phyloP scores from a whole-genome alignment of 768 basidiomycete genomes.

The Lactifluus subvellereus region DNA sequence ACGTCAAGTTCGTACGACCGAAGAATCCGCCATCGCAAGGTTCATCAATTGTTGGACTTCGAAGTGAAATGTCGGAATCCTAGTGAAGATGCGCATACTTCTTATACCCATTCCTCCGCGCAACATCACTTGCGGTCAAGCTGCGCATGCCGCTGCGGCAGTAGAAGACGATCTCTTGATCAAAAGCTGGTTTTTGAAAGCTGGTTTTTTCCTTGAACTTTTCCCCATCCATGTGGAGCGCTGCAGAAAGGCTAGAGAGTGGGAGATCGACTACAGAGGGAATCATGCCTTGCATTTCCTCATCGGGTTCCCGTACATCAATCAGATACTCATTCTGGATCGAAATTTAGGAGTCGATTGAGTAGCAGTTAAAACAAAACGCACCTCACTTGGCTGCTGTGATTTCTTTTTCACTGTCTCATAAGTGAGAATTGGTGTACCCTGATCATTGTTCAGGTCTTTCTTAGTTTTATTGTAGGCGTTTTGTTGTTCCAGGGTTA shows the following conservation, averaged over 20 bases:
- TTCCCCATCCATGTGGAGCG: slow-evolving; percentile 32
- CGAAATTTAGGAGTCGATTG: slow-evolving; percentile 10
- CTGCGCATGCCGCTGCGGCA: slow-evolving; percentile 48
- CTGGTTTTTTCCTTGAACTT: slow-evolving; percentile 32
- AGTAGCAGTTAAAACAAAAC: slow-evolving; percentile 22
- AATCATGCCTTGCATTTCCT: slow-evolving; percentile 44
- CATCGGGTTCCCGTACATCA: slow-evolving; percentile 72
- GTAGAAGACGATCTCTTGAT: slow-evolving; percentile 43
- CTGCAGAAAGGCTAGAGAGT: slow-evolving; percentile 37
- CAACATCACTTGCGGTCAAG: slow-evolving; percentile 39
- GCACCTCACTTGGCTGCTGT: slow-evolving; percentile 62
- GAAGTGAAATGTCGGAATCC: background rate
- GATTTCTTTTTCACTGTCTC: slow-evolving; percentile 79
- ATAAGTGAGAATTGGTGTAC: slow-evolving; percentile 63
- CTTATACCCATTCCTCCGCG: slow-evolving; percentile 38
- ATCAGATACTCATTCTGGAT: slow-evolving; percentile 63
- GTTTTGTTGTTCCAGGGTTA: slow-evolving; percentile 30
- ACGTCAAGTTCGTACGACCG: background rate
- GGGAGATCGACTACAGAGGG: slow-evolving; percentile 47
- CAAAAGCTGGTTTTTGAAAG: slow-evolving; percentile 35
- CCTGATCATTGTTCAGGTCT: slow-evolving; percentile 64
- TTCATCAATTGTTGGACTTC: slow-evolving; percentile 12
- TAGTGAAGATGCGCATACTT: slow-evolving; percentile 30
- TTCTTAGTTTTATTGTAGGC: slow-evolving; percentile 36
- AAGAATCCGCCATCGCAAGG: slow-evolving; percentile 3